A percentile compares a stretch with the other conserved stretches of the same genome.
Conservation (phyloP, 176 grass and related monocot genomes). For the Olyra latifolia region DNA sequence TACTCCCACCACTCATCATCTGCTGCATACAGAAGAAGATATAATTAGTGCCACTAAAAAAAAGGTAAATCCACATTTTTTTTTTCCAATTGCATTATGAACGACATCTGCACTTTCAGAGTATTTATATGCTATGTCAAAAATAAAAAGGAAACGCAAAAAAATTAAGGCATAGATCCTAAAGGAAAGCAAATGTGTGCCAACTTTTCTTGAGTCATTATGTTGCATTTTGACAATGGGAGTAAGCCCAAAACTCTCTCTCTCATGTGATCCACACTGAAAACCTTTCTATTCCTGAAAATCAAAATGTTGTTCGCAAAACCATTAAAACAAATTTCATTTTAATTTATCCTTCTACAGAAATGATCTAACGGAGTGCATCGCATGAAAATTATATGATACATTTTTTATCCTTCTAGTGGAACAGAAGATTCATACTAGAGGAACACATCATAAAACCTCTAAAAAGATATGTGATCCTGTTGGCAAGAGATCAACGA, state of each 20-base stretch:
- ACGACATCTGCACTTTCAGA: not conserved
- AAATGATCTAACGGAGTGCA: not conserved
- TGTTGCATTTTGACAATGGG: not conserved
- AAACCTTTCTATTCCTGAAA: not conserved
- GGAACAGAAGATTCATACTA: not conserved
- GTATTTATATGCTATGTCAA: not conserved
- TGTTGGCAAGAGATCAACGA: not conserved
- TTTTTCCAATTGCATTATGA: not conserved
- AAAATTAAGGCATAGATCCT: not conserved
- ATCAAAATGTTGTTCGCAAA: not conserved
- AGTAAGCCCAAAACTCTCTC: not conserved
- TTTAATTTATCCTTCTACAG: not conserved
- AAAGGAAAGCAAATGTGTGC: not conserved
- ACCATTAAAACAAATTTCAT: not conserved
- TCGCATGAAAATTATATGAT: not conserved
- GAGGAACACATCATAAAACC: not conserved
- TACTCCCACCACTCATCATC: conserved; percentile 64
- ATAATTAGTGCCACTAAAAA: not conserved
- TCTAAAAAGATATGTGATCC: not conserved
- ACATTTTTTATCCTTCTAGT: not conserved
- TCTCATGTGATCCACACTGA: not conserved
- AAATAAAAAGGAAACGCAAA: not conserved
- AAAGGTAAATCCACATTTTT: not conserved
- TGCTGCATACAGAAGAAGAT: conserved; percentile 25
- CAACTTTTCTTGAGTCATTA: not conserved